Base-by-base conservation (phyloP, 768 basidiomycete genomes). In the Phanerochaete carnosa region DNA sequence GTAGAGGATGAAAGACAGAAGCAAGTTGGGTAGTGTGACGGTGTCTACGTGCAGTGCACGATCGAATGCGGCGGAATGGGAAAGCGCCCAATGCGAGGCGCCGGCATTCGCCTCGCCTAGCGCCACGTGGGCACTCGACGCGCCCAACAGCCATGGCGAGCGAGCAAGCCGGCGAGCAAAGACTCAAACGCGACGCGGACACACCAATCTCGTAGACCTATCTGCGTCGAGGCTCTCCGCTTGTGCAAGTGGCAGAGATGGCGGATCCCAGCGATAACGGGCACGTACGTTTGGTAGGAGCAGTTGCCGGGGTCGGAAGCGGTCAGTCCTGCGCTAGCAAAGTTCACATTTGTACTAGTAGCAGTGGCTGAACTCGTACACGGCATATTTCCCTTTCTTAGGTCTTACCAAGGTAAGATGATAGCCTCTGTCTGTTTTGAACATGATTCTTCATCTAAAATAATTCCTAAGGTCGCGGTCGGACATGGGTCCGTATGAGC, bases 221-320 rank as follows among this genome's bases (percentile, higher is more conserved):
- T 51, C 59, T 51, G 1, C 22, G 5, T 8, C 49, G 23, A 7
- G 5, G 49, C 49, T 37, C 53, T 12, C 1, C 2, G 37, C 11
- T 43, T 49, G 22, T 23, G 11, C 26, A 5, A n/a, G 52, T 22
- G 39, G 13, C 45, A 19, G 25, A 45, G 62, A 62, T 57, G 37
- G 45, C 64, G 6, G 63, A 68, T 45, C 37, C 53, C 15, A 60
- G 55, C 3, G 64, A 70, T 11, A 63, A 69, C 59, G 69, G 71
- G 55, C 77, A 79, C 60, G 66, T 86, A 55, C 76, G 84, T 57
- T 68, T 85, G 37, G 82, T 80, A 43, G 85, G 85, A 16, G 81
- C 80, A 23, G 64, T 85, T 51, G 83, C 84, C 45, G 85, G 85
- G 49, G 75, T 85, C 51, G 85, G 85, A 26, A 87, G 85, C 61